Base-by-base conservation (phyloP, 2,329 filamentous ascomycete genomes). In the Neurospora sp. region DNA sequence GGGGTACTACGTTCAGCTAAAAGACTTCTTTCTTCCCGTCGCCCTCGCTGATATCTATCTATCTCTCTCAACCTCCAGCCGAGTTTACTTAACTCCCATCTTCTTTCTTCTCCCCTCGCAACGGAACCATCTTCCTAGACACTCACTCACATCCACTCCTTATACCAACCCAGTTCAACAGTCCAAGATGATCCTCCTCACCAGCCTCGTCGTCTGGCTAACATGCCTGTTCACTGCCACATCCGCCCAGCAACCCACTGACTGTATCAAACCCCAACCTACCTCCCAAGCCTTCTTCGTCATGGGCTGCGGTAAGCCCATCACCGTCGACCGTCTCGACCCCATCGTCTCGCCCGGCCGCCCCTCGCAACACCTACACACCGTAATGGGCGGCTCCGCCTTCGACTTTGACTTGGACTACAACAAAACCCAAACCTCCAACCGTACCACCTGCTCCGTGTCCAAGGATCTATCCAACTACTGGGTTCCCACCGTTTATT, bases 381-480 rank as follows among this genome's bases (percentile, higher is more conserved):
- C 84, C 11, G 83, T 91, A 71, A 84, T 87, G 77, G 88, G 89
- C 15, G 88, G 88, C 23, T 87, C 86, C 72, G 87, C 82, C 8
- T 91, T 91, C 76, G 81, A 83, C 52, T 83, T 86, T 71, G 79
- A 77, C 37, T 85, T 87, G 82, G 80, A 80, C 69, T 89, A 85
- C 75, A 80, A 82, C 8, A 79, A 83, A 52, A 85, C 86, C n/a
- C 80, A 82, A 69, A 77, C 77, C 33, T 85, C 87, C 1, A 83
- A 83, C 11, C 52, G 52, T 15, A 89, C 89, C 1, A 89, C 89
- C 4, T 91, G 89, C 78, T 82, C 83, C 40, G 88, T 89, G 69
- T 82, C 83, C 37, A 80, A 86, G 72, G 89, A 91, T 77, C 80
- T 86, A 70, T 89, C 86, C 69, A 90, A 87, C 75, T 92, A 92